These are phyloP conservation scores for Quercus cerris DNA, from an alignment of 306 rosid genomes.

Conservation along the genomic window DNA sequence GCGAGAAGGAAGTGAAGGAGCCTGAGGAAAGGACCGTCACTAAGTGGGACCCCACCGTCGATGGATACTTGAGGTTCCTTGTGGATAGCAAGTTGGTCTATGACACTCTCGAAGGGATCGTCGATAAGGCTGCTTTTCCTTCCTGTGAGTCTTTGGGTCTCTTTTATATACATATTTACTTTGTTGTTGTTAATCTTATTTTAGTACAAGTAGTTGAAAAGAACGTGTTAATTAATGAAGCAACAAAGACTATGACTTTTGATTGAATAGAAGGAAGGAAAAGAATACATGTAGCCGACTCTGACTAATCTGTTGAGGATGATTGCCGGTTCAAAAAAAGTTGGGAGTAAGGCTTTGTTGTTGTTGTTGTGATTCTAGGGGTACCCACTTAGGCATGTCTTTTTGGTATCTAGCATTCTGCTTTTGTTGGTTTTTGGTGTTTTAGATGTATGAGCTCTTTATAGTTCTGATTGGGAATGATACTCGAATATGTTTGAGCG, in stretches of 20 bases:
- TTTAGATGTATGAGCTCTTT: background rate
- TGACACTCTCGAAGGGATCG: slow-evolving; percentile 71
- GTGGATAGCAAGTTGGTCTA: slow-evolving; percentile 88
- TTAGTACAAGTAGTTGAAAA: too few species aligned
- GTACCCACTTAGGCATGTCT: background rate
- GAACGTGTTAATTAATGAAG: too few species aligned
- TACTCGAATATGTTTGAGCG: background rate
- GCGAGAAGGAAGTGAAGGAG: slow-evolving; percentile 68
- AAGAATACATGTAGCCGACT: too few species aligned
- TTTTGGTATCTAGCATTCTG: background rate
- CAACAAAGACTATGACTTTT: too few species aligned
- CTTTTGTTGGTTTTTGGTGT: background rate
- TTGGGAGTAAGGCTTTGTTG: too few species aligned
- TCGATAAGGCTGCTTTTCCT: slow-evolving; percentile 62
- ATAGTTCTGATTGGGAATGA: background rate
- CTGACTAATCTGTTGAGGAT: too few species aligned
- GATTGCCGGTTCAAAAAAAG: too few species aligned
- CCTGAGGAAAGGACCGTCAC: slow-evolving; percentile 68
- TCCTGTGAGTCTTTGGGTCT: slow-evolving; percentile 47
- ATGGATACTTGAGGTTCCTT: slow-evolving; percentile 82
- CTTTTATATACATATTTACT: rapidly evolving
- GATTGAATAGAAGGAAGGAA: too few species aligned
- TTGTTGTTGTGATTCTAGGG: too few species aligned
- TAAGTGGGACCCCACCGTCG: slow-evolving; percentile 75
- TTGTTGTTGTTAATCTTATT: too few species aligned